Percentiles rank a stretch among this genome's conserved stretches.
phyloP scores from a whole-genome alignment of 257 asterid genomes.

The Plectranthus barbatus region DNA sequence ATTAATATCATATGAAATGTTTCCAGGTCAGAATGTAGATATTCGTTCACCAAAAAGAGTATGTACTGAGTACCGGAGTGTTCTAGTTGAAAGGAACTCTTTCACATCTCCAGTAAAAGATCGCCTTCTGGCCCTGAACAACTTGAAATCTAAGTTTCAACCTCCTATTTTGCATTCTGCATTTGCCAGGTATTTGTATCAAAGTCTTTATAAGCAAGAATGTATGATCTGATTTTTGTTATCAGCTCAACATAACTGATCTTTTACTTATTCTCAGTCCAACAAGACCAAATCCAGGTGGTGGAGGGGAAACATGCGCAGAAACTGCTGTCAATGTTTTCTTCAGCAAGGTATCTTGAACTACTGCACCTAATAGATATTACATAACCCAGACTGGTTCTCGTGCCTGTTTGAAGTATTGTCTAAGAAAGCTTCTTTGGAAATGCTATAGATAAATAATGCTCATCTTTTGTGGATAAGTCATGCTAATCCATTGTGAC shows the following conservation, averaged over 20 bases:
- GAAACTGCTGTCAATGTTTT: constrained; percentile 86
- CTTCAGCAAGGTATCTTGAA: constrained; percentile 73
- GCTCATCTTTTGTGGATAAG: not conserved
- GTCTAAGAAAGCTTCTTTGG: not conserved
- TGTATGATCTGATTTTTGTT: not conserved
- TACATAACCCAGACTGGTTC: not conserved
- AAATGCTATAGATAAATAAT: not conserved
- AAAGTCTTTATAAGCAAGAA: constrained; percentile 10
- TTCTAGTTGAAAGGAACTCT: constrained; percentile 83
- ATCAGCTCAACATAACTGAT: not conserved
- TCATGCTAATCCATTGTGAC: not conserved
- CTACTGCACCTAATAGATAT: constrained; percentile 5
- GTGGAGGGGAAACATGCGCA: constrained; percentile 98
- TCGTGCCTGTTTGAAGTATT: not conserved
- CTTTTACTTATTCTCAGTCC: constrained; percentile 54
- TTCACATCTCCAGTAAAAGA: constrained; percentile 97
- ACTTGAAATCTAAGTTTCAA: constrained; percentile 65
- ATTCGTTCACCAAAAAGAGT: constrained; percentile 81
- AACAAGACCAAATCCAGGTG: constrained; percentile 91
- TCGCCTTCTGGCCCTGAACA: constrained; percentile 67
- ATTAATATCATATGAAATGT: constrained; percentile 7
- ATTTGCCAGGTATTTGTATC: constrained; percentile 64
- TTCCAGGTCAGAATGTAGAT: constrained; percentile 76
- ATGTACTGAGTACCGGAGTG: constrained; percentile 74
- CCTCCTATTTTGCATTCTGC: constrained; percentile 88